Conservation (phyloP, 495 filamentous ascomycete genomes). For the Neurospora sublineolata region DNA sequence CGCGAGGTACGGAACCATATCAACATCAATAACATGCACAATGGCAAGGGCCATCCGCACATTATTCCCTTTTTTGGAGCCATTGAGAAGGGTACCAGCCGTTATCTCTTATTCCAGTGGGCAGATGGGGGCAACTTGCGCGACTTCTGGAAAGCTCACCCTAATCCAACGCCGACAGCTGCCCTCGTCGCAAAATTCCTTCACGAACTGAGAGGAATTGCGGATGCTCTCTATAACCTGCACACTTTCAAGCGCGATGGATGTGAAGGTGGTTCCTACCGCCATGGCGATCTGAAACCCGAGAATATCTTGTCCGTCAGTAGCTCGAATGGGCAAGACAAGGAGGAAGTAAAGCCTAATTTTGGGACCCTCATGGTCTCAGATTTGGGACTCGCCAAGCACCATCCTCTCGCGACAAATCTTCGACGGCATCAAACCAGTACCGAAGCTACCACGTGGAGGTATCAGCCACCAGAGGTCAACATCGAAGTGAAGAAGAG, state of each 20-base stretch:
- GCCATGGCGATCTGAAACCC: conserved; percentile 8
- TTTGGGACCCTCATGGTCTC: conserved; percentile 1
- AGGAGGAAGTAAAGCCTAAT: no score
- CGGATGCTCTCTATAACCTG: neutral
- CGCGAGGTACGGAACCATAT: no score
- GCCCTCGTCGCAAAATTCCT: neutral
- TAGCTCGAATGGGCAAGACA: no score
- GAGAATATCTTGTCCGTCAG: conserved; percentile 5
- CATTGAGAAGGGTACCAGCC: neutral
- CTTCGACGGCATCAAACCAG: no score
- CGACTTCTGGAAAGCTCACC: neutral
- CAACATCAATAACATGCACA: no score
- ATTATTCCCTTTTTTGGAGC: conserved; percentile 13
- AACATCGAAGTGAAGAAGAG: no score
- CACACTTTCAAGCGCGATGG: neutral
- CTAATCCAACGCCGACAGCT: neutral
- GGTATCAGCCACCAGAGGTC: no score
- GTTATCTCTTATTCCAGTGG: neutral
- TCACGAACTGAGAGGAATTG: neutral
- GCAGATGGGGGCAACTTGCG: neutral
- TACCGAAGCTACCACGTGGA: no score
- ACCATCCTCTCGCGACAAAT: neutral
- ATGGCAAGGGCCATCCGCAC: neutral
- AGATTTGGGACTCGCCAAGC: conserved; percentile 4
- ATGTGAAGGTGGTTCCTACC: neutral